Evolutionary conservation across 1,284 basidiomycete species (phyloP).

Genomic region (Lignosus rhinocerotis): DNA sequence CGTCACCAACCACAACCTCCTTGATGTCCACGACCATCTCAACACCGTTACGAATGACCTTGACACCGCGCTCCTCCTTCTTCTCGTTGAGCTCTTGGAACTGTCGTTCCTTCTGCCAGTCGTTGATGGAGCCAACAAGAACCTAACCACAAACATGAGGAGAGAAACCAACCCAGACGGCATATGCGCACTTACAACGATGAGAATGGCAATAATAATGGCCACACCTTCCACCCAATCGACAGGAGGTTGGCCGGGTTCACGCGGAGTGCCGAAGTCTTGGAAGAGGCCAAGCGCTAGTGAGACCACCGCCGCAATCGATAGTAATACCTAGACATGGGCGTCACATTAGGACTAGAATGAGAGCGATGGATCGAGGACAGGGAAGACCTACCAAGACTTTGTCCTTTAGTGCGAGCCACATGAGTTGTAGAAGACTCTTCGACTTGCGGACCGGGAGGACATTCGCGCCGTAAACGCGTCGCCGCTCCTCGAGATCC

Average conservation of each 20-base stretch:
- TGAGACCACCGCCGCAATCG: conserved; percentile 90
- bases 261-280: conserved; percentile 76
- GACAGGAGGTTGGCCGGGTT: conserved; percentile 63
- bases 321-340: conserved; percentile 72
- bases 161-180: not conserved
- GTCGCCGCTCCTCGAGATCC: conserved; percentile 62
- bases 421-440: conserved; percentile 85
- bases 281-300: conserved; percentile 94
- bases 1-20: conserved; percentile 93
- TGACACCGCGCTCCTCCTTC: conserved; percentile 93
- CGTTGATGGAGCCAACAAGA: conserved; percentile 85
- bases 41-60: conserved; percentile 84
- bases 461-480: conserved; percentile 84
- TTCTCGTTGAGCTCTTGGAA: conserved; percentile 92
- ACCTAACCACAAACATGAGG: conserved; percentile 41
- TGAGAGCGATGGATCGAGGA: not conserved
- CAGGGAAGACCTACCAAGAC: conserved; percentile 71
- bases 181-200: conserved; percentile 63
- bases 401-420: conserved; percentile 94
- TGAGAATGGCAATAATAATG: conserved; percentile 86
- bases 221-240: conserved; percentile 99
- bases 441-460: conserved; percentile 82
- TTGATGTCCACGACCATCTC: conserved; percentile 84
- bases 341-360: not conserved
- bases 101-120: conserved; percentile 97